Evolutionary conservation across 2,329 filamentous ascomycete genomes (phyloP).

Genomic region (Aureobasidium sp.): DNA sequence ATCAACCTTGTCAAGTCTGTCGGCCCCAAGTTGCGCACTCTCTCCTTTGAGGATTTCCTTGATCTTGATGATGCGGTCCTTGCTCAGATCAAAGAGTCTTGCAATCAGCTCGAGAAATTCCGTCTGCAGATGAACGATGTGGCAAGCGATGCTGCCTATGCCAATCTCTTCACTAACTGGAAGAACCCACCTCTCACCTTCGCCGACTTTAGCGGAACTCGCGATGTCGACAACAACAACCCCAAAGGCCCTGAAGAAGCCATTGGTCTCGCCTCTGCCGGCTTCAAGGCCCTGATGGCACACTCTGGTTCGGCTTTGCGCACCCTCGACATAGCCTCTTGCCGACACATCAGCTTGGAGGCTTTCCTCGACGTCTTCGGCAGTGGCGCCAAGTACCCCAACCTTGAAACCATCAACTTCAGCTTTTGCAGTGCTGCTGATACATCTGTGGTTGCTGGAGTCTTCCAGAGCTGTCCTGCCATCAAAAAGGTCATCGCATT

Average conservation of each 20-base stretch:
- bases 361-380: conserved; percentile 71
- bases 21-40: conserved; percentile 61
- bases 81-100: conserved; percentile 60
- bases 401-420: conserved; percentile 59
- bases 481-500: conserved; percentile 51
- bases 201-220: conserved; percentile 68
- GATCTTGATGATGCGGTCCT: conserved; percentile 63
- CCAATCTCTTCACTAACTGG: conserved; percentile 67
- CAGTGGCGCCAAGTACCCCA: conserved; percentile 54
- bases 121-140: conserved; percentile 69
- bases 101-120: conserved; percentile 62
- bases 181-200: conserved; percentile 60
- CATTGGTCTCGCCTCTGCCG: conserved; percentile 65
- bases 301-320: conserved; percentile 65
- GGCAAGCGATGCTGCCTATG: conserved; percentile 68
- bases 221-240: conserved; percentile 63
- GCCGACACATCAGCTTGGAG: conserved; percentile 66
- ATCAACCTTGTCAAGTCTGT: conserved; percentile 53
- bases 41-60: conserved; percentile 65
- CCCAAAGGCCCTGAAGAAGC: conserved; percentile 55
- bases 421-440: conserved; percentile 49
- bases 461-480: conserved; percentile 40
- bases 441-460: conserved; percentile 45
- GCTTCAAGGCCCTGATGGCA: conserved; percentile 72
- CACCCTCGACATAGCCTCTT: conserved; percentile 70